Conservation (phyloP, 106 monocot species). For the Dendrobium nobile region DNA sequence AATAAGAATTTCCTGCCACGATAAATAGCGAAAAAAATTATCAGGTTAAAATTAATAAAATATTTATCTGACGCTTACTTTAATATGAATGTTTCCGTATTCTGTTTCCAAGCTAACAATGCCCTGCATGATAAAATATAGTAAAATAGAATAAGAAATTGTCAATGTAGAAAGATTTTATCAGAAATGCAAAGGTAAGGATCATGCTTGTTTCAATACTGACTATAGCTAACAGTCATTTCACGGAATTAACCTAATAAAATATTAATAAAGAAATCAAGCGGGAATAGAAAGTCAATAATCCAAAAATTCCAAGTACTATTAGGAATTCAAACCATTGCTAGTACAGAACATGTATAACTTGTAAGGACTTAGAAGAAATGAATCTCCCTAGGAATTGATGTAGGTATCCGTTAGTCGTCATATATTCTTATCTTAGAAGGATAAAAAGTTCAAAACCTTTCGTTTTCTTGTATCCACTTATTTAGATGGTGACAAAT, state of each 20-base stretch:
- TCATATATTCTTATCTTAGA: too few relatives aligned
- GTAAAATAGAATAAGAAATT: not conserved
- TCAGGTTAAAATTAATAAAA: not conserved
- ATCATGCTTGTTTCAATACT: too few relatives aligned
- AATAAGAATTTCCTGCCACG: not conserved
- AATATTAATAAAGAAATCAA: not conserved
- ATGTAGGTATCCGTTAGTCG: too few relatives aligned
- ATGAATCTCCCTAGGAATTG: too few relatives aligned
- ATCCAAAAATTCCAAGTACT: not conserved
- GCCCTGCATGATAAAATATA: constrained; percentile 43
- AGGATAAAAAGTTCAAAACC: too few relatives aligned
- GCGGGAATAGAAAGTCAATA: not conserved
- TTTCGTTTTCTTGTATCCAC: too few relatives aligned
- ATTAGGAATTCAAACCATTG: too few relatives aligned
- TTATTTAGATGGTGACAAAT: too few relatives aligned
- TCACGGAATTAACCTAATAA: not conserved
- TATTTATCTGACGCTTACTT: constrained; percentile 36
- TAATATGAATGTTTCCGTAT: constrained; percentile 64
- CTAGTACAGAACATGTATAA: too few relatives aligned
- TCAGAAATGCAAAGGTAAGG: not conserved
- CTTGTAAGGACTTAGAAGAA: too few relatives aligned
- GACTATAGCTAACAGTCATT: too few relatives aligned
- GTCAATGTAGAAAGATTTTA: not conserved
- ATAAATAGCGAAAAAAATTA: not conserved
- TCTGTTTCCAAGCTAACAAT: constrained; percentile 74